A percentile compares a stretch with the other conserved stretches of the same genome.
Conservation (phyloP, 148 eudicot species). For the Polygonum aviculare region DNA sequence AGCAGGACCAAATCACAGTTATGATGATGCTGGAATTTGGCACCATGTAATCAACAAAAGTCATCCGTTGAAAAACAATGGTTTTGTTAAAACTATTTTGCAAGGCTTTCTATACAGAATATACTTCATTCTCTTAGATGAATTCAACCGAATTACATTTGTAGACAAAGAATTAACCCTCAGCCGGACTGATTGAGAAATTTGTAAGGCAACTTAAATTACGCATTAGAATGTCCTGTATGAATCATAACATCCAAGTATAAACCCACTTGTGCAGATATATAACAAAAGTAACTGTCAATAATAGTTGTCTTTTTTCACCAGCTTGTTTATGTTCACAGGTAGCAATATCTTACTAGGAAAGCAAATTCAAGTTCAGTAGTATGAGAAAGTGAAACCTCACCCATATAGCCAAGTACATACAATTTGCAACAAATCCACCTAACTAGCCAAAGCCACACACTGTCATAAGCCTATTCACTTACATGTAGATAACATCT, state of each 20-base stretch:
- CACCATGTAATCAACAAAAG: neutral
- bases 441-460: neutral
- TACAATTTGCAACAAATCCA: neutral
- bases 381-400: neutral
- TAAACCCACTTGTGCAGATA: neutral
- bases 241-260: neutral
- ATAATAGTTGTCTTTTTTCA: neutral
- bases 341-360: neutral
- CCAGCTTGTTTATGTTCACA: neutral
- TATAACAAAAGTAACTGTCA: neutral
- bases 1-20: neutral
- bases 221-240: neutral
- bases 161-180: neutral
- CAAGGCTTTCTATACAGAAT: neutral
- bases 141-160: neutral
- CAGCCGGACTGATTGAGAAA: neutral
- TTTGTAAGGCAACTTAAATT: neutral
- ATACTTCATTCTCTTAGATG: neutral
- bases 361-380: neutral
- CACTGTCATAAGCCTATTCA: neutral
- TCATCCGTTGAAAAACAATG: neutral
- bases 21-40: neutral
- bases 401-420: neutral
- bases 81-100: neutral
- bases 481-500: neutral